Conservation (phyloP, 2,329 filamentous ascomycete species). For the Leptosphaerulina australis region DNA sequence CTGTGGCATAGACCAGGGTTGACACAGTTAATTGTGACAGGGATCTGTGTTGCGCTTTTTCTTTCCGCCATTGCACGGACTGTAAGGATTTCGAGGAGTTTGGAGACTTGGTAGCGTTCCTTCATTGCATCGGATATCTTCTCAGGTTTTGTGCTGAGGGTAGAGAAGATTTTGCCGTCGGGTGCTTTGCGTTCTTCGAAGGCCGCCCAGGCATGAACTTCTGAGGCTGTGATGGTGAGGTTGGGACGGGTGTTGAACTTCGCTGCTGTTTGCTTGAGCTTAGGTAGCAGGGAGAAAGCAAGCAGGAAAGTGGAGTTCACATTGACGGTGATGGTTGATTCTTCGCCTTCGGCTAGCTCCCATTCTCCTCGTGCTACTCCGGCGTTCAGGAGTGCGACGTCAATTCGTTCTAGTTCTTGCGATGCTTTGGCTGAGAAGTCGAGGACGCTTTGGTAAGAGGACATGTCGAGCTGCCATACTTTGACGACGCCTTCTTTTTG, state of each 20-base stretch:
- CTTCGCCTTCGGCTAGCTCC: constrained; percentile 33
- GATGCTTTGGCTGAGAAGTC: constrained; percentile 27
- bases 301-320: constrained; percentile 57
- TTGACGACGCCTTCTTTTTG: constrained; percentile 20
- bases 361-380: constrained; percentile 33
- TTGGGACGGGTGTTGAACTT: constrained; percentile 21
- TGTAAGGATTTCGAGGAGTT: constrained; percentile 33
- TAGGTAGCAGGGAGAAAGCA: constrained; percentile 53
- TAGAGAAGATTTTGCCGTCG: constrained; percentile 27
- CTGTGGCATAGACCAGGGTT: constrained; percentile 33
- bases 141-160: constrained; percentile 15
- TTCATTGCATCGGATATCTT: constrained; percentile 1
- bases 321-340: constrained; percentile 61
- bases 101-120: constrained; percentile 24
- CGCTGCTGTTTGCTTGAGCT: constrained; percentile 28
- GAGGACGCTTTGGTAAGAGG: constrained; percentile 24
- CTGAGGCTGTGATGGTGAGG: constrained; percentile 23
- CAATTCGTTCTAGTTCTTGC: constrained; percentile 32
- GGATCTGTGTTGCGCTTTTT: constrained; percentile 13
- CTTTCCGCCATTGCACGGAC: constrained; percentile 26
- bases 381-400: constrained; percentile 45
- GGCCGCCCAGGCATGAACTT: constrained; percentile 16
- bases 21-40: constrained; percentile 37
- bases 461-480: constrained; percentile 37
- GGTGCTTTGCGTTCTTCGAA: constrained; percentile 26